phyloP scores from a whole-genome alignment of 1,139 yeast genomes.

The Blastobotrys raffinosifermentans region DNA sequence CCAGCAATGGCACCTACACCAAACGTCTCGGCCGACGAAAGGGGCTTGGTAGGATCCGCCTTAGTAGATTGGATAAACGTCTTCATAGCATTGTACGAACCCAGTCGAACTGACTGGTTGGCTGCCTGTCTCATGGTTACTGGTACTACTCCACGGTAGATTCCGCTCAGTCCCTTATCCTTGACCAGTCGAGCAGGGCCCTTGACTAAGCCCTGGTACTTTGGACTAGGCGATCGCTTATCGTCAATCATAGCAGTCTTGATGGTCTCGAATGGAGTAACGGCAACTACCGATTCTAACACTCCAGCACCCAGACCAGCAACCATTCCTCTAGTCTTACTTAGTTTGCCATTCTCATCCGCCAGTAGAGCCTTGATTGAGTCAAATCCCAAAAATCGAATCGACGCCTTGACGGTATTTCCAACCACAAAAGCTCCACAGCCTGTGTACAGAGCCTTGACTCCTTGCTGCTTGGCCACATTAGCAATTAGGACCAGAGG shows the following conservation, averaged over 20 bases:
- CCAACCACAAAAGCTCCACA: slow-evolving; percentile 97
- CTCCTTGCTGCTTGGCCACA: slow-evolving; percentile 74
- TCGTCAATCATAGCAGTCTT: slow-evolving; percentile 95
- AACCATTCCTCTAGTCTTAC: slow-evolving; percentile 84
- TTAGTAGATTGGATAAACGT: slow-evolving; percentile 59
- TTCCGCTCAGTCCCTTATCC: slow-evolving; percentile 77
- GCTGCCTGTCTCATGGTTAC: slow-evolving; percentile 95
- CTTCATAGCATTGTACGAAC: slow-evolving; percentile 87
- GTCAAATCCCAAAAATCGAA: slow-evolving; percentile 89
- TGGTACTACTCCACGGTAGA: slow-evolving; percentile 86
- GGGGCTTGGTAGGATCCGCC: slow-evolving; percentile 55
- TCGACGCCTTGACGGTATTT: slow-evolving; percentile 91
- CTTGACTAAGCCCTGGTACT: slow-evolving; percentile 59
- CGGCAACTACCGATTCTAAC: slow-evolving; percentile 85
- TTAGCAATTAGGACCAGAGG: slow-evolving; percentile 75
- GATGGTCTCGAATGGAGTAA: slow-evolving; percentile 95
- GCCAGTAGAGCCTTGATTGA: slow-evolving; percentile 68
- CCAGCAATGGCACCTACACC: slow-evolving; percentile 93
- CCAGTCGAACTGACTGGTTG: slow-evolving; percentile 89
- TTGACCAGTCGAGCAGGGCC: slow-evolving; percentile 59
- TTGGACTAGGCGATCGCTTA: slow-evolving; percentile 67
- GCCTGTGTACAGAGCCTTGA: slow-evolving; percentile 80
- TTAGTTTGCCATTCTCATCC: slow-evolving; percentile 79
- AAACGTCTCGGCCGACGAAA: slow-evolving; percentile 75
- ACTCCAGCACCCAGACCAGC: slow-evolving; percentile 98